Evolutionary conservation across 2,329 filamentous ascomycete species (phyloP), one percentile per base, ranked within the genome.

Genomic region (Trichoderma koningii): DNA sequence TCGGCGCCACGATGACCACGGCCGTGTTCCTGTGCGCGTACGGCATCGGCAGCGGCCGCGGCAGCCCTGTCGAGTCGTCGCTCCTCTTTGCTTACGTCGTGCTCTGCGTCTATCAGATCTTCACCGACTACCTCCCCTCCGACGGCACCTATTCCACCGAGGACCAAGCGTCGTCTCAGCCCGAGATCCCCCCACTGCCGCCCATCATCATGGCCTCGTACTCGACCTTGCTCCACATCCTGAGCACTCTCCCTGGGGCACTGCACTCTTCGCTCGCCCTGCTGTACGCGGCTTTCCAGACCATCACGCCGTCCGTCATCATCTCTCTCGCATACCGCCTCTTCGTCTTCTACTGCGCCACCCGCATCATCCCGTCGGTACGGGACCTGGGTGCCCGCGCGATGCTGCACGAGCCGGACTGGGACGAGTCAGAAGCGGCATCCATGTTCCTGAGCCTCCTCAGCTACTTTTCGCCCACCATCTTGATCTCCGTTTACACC

Each of bases 181-280:
- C 91, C n/a, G 93, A 96, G 28, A 95, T 98, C 67, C 95, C 95
- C 45, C 95, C 95, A n/a, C 83, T 99, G 50, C 95, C 95, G 15
- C 95, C 95, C 0, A 93, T 98, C 69, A 94, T 99, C 76, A 98
- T 98, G 94, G 95, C 94, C 5, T 97, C 93, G 7, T 98, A 97
- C 78, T 94, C 93, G 28, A 97, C 94, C 0, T 81, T 98, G 50
- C 82, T 97, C 53, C 91, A 96, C 71, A 86, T 93, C 53, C 81
- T 98, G 44, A 90, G 91, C 64, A 89, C 89, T 4, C 82, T 97
- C n/a, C 94, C 92, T 3, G 89, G 86, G 3, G 93, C 91, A 30
- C 87, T 96, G 4, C 90, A 91, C 76, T 93, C 92, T 0, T 90
- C 89, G 0, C 89, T 96, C 72, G 91, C 89, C 68, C 92, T 98